Conservation (phyloP, 2,329 filamentous ascomycete species). For the Nannizziopsis arthrosporioides region DNA sequence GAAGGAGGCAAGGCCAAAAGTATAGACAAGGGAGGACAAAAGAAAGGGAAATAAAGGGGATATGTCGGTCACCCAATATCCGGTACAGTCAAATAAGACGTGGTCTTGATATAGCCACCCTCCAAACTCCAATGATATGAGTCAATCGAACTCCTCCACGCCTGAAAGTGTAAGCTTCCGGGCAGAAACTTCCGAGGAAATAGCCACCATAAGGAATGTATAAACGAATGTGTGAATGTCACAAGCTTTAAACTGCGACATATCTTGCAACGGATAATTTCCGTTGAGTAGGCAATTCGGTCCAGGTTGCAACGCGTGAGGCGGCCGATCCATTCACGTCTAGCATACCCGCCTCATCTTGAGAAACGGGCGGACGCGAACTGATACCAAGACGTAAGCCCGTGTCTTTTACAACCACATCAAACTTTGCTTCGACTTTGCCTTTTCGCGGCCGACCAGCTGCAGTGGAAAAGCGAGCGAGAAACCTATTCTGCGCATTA, state of each 20-base stretch:
- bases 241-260: slow-evolving; percentile 38
- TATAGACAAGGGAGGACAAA: too few relatives aligned
- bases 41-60: too few relatives aligned
- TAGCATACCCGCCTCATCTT: slow-evolving; percentile 28
- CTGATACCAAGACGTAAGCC: slow-evolving; percentile 57
- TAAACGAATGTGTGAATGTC: not conserved
- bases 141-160: too few relatives aligned
- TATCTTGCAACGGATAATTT: slow-evolving; percentile 69
- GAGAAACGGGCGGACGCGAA: slow-evolving; percentile 12
- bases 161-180: too few relatives aligned
- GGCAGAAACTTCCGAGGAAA: too few relatives aligned
- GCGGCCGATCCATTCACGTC: slow-evolving; percentile 29
- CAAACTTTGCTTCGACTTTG: slow-evolving; percentile 73
- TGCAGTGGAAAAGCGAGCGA: slow-evolving; percentile 70
- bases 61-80: too few relatives aligned
- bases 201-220: not conserved
- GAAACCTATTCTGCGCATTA: slow-evolving; percentile 54
- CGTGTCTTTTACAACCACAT: slow-evolving; percentile 45
- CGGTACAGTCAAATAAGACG: too few relatives aligned
- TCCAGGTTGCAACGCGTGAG: slow-evolving; percentile 42
- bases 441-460: slow-evolving; percentile 59
- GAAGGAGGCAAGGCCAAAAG: too few relatives aligned
- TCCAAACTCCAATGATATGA: too few relatives aligned
- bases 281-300: slow-evolving; percentile 51
- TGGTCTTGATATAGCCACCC: too few relatives aligned